Evolutionary conservation across 2,329 filamentous ascomycete species (phyloP).

Genomic region (Fulvia fulva): DNA sequence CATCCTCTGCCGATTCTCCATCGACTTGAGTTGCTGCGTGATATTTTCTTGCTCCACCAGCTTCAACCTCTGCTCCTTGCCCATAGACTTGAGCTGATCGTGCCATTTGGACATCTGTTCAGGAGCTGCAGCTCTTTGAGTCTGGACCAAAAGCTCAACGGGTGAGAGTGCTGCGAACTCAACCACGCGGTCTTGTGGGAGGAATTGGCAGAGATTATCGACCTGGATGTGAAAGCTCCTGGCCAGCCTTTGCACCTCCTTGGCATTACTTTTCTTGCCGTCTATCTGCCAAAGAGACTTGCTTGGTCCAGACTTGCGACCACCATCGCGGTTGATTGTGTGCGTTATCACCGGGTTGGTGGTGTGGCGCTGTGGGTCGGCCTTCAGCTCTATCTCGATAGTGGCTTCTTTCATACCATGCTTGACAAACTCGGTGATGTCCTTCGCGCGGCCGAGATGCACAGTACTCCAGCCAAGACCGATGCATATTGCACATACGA

Average conservation of each 20-base stretch:
- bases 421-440: constrained; percentile 87
- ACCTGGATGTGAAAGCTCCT: constrained; percentile 81
- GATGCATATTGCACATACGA: constrained; percentile 94
- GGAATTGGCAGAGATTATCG: constrained; percentile 94
- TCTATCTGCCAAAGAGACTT: constrained; percentile 76
- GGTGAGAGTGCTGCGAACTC: constrained; percentile 85
- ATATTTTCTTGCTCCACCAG: constrained; percentile 52
- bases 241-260: constrained; percentile 64
- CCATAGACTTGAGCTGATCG: constrained; percentile 65
- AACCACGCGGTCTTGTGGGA: constrained; percentile 92
- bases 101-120: constrained; percentile 78
- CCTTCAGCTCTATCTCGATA: constrained; percentile 88
- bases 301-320: constrained; percentile 45
- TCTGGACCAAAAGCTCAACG: constrained; percentile 76
- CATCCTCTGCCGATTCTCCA: constrained; percentile 69
- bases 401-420: constrained; percentile 72
- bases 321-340: constrained; percentile 71
- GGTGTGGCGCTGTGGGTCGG: constrained; percentile 50
- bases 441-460: constrained; percentile 79
- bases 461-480: constrained; percentile 80
- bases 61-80: constrained; percentile 62
- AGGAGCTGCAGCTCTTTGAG: constrained; percentile 81
- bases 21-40: constrained; percentile 58
- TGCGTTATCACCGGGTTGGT: constrained; percentile 71
- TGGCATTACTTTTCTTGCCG: constrained; percentile 57